phyloP scores from a whole-genome alignment of 768 basidiomycete genomes.

The Coprinopsis marcescibilis region DNA sequence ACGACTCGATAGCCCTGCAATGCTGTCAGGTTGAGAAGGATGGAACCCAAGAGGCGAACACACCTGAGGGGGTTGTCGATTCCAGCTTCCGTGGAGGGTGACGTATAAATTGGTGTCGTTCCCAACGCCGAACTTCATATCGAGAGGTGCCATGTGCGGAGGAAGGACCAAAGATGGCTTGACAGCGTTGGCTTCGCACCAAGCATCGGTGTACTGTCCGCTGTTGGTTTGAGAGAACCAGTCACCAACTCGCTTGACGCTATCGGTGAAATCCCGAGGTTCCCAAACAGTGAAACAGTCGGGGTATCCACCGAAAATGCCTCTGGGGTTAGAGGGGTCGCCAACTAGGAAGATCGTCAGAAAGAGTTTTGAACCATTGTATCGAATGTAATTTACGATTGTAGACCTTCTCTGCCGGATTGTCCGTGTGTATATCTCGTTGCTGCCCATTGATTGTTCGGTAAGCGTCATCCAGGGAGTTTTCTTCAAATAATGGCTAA shows the following conservation, averaged over 20 bases:
- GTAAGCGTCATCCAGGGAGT: conserved; percentile 14
- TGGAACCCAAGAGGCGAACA: neutral
- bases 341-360: conserved; percentile 8
- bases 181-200: conserved; percentile 9
- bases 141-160: conserved; percentile 9
- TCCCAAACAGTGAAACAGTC: conserved; percentile 16
- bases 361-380: neutral
- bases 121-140: conserved; percentile 12
- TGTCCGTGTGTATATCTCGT: conserved; percentile 14
- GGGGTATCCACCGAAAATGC: conserved; percentile 13
- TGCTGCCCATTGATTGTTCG: conserved; percentile 10
- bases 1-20: conserved; percentile 10
- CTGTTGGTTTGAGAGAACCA: conserved; percentile 6
- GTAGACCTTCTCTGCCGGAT: conserved; percentile 15
- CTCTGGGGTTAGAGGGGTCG: conserved; percentile 4
- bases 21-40: neutral
- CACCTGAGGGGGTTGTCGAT: conserved; percentile 11
- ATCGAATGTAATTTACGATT: conserved; percentile 4
- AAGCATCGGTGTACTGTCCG: conserved; percentile 8
- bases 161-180: conserved; percentile 10
- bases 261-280: conserved; percentile 10
- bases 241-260: conserved; percentile 10
- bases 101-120: conserved; percentile 14
- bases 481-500: conserved; percentile 7
- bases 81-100: conserved; percentile 14